Conservation (phyloP, 768 basidiomycete species). For the Vararia minispora region DNA sequence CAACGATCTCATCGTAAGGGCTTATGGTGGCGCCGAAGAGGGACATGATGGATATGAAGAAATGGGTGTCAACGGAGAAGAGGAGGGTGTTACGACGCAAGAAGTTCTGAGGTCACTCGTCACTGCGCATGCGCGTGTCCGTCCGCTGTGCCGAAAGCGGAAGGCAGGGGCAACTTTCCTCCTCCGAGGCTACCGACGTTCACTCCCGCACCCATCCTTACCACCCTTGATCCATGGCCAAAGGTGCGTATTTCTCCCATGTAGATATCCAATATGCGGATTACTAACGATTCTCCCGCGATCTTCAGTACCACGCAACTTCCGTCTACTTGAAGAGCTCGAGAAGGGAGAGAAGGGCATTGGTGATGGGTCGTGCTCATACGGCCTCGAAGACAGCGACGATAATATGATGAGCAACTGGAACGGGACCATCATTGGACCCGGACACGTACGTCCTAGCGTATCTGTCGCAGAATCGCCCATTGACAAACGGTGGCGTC, state of each 20-base stretch:
- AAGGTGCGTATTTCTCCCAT: conserved; percentile 13
- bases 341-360: conserved; percentile 99
- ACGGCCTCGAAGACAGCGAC: conserved; percentile 89
- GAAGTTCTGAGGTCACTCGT: too few species aligned
- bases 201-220: neutral
- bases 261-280: conserved; percentile 2
- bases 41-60: too few species aligned
- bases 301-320: conserved; percentile 84
- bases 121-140: too few species aligned
- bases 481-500: too few species aligned
- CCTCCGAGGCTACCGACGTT: too few species aligned
- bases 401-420: conserved; percentile 97
- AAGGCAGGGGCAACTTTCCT: too few species aligned
- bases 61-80: conserved; percentile 28
- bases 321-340: conserved; percentile 93
- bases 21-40: conserved; percentile 51
- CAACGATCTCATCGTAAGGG: conserved; percentile 82
- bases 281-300: neutral
- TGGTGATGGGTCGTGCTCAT: conserved; percentile 95
- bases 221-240: conserved; percentile 20
- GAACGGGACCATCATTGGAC: conserved; percentile 99
- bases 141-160: too few species aligned
- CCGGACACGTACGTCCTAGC: conserved; percentile 70
- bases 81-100: conserved; percentile 2
- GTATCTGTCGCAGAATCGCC: neutral